Evolutionary conservation across 2,329 filamentous ascomycete species (phyloP), one percentile per base, ranked within the genome.

Genomic region (Sarocladium kiliense): DNA sequence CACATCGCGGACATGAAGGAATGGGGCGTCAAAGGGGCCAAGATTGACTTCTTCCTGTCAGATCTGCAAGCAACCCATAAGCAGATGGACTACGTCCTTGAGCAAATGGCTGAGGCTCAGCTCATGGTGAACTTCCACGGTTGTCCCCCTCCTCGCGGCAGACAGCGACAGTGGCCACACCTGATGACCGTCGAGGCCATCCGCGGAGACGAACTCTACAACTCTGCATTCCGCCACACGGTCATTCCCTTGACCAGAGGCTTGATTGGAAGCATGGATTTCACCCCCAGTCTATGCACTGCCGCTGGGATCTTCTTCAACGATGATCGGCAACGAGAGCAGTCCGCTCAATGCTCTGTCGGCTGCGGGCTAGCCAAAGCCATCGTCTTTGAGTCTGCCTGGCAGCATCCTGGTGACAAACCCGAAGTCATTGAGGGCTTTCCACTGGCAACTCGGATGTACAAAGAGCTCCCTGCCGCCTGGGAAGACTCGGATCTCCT

Each of bases 81-180:
- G 25, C 44, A 49, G 44, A 49, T 32, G 23, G 44, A 49, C 26
- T 49, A 49, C n/a, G 19, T 49, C 12, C 26, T 49, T 6, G 23
- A 27, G 26, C 44, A 32, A 19, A 49, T 25, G 26, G 44, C 44
- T n/a, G 14, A 10, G 26, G 44, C 44, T 49, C 44, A 49, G 44
- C 6, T 49, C 44, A 49, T 49, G 44, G 44, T 49, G 23, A 49
- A 49, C 26, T 32, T 49, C 26, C 44, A 49, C 44, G 44, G 44
- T 23, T 49, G 44, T 23, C 26, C 44, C 7, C 44, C 44, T 49
- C 44, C 5, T 9, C 44, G 44, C 26, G 44, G 44, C n/a, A 7
- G 44, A 27, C 44, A 49, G 44, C 44, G 44, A 5, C 44, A 49
- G 44, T 49, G 44, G 44, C 44, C 44, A 6, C 44, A 49, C 19